Evolutionary conservation across 352 stramenopile genomes (phyloP), one percentile per base, ranked within the genome.

Genomic region (Pythium phragmiticola): DNA sequence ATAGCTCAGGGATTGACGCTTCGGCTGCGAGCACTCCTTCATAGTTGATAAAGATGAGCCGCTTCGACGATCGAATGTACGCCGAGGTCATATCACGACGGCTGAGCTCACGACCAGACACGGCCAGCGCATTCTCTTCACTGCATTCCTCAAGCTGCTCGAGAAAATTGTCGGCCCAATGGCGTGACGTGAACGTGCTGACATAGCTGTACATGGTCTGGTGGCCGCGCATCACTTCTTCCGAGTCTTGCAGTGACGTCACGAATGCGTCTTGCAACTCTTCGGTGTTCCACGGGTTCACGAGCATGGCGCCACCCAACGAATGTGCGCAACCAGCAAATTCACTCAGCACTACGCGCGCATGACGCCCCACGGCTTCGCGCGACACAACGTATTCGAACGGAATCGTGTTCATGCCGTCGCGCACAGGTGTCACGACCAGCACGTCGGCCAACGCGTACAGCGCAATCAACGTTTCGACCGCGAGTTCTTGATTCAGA

Each of bases 371-470:
- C 11, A 71, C 64, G 2, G 81, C 84, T 63, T 95, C 86, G 33
- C 92, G 86, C 28, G 87, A 95, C 12, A 92, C 88, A 0, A 97
- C 74, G 65, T 96, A 97, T 63, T 95, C 89, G 69, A 96, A 94
- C 28, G 86, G 87, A 34, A 97, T 82, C 7, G 91, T 92, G 66
- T 97, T 97, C 89, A 97, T 96, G 16, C 90, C 90, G 48, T 97
- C 90, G 19, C 87, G 79, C 9, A 96, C 75, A 39, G 88, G 89
- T 14, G 90, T 97, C 14, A 92, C 84, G 42, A 97, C 75, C 5
- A 95, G 74, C 8, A 80, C 74, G 58, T 97, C 78, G 1, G 89
- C 90, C 17, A 97, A 54, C 19, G 86, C 82, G 57, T 96, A 97
- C 53, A 97, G 81, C 37, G 90, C 90, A 51, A 96, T 87, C 53